Conservation (phyloP, 179 eudicot genomes). For the Silene noctiflora region DNA sequence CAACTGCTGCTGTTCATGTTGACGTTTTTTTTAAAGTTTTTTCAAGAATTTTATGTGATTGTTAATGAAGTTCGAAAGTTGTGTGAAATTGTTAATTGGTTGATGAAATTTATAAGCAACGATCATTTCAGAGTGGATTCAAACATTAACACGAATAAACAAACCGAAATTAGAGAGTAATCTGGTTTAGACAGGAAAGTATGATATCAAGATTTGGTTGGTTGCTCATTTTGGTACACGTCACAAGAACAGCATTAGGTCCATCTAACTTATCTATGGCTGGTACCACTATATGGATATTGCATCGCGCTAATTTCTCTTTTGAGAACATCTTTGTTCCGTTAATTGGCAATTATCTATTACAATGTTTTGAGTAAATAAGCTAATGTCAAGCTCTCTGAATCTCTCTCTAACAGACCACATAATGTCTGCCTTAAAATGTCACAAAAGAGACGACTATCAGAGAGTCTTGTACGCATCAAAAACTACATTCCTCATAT, state of each 20-base stretch:
- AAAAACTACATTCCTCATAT: neutral
- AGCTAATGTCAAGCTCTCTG: neutral
- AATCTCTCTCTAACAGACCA: neutral
- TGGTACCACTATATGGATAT: neutral
- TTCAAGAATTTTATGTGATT: neutral
- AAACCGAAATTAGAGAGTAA: neutral
- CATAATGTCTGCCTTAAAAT: neutral
- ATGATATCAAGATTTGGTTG: neutral
- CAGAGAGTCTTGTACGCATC: slow-evolving; percentile 5
- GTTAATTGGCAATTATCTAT: neutral
- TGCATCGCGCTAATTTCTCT: neutral
- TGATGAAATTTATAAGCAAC: neutral
- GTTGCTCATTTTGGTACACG: neutral
- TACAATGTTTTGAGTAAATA: neutral
- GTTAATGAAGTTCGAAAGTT: neutral
- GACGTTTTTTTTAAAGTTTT: neutral
- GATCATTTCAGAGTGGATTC: neutral
- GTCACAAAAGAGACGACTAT: slow-evolving; percentile 5
- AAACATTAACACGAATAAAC: neutral
- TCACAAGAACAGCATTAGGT: too few species aligned
- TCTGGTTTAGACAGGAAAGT: neutral
- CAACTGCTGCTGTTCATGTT: slow-evolving; percentile 34
- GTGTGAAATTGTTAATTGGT: too few species aligned
- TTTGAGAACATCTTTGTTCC: neutral
- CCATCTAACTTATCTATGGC: too few species aligned